Base-by-base conservation (phyloP, 163 green algal genomes). In the Chloromonas sp. region DNA sequence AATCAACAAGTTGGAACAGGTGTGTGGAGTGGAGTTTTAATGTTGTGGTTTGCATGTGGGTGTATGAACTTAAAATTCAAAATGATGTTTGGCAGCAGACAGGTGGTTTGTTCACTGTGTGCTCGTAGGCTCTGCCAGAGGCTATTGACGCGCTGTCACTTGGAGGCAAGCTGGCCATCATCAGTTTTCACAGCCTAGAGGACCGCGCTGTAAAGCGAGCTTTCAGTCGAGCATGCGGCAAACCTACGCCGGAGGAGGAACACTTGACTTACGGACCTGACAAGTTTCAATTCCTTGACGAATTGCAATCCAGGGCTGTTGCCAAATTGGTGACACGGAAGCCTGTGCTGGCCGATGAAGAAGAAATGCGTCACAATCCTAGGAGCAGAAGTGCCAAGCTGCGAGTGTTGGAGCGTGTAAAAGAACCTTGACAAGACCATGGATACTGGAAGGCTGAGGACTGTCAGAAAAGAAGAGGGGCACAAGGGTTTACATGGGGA, bases 121-220 rank as follows among this genome's bases (percentile, higher is more conserved):
- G 36, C 36, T 36, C 91, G n/a, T 74, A 91, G 80, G 95, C 89
- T 0, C 85, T 99, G 57, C 96, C 97, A 0, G 88, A 87, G 0
- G 93, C 93, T 0, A 92, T 99, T 0, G 83, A 88, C 0, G 88
- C 87, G 13, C 89, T 99, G n/a, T 84, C 88, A 0, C 93, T 95
- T 1, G 92, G 93, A 1, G 97, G 97, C 14, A 90, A 96, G 1
- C 89, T 99, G 77, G 95, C 91, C 0, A 90, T 99, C 15, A 99
- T 99, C 85, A 95, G 88, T 60, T 99, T 99, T 87, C 97, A 99
- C 88, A 95, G 87, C 58, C 88, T 99, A 36, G 97, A 99, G 91
- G 97, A 99, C 90, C 79, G 96, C 0, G 92, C 97, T 8, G 96
- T 99, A 0, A 99, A 99, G 91, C 91, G 92, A 77, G 93, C 92